Evolutionary conservation across 2,329 filamentous ascomycete genomes (phyloP), one percentile per base, ranked within the genome.

Genomic region (Fusarium abutilonis): DNA sequence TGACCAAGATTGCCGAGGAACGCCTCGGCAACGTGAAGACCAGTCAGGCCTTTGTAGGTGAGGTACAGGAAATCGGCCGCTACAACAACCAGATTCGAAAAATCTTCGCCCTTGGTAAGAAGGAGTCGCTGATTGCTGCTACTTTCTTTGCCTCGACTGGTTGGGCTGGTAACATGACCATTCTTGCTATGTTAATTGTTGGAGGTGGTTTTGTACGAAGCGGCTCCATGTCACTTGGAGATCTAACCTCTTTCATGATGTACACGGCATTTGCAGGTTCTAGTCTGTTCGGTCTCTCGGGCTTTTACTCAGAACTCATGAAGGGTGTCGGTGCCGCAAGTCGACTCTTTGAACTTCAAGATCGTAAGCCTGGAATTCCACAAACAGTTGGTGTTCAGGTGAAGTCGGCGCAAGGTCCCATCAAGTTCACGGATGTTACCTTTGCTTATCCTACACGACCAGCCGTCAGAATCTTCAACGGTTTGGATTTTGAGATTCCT

Each of bases 231-330:
- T 92, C 87, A 8, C 88, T 98, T 43, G 95, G 95, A 68, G 94
- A 99, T 66, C 79, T 99, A 39, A 96, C 95, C 1, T 96, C 93
- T 0, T 99, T 99, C 77, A 85, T 99, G 79, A 98, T 99, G 94
- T 99, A 98, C 76, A 96, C 93, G 4, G 94, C 92, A 4, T 98
- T 88, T 75, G 86, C 87, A 7, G 87, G 87, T 4, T 95, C 91
- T 44, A 96, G 92, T 76, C 85, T 99, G 63, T 97, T 98, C 68
- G 95, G 95, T 4, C 82, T 99, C 2, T 97, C 93, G 4, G 92
- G 91, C 53, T 99, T 99, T 78, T 99, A 97, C 77, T 97, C 93
- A 0, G 95, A 99, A 74, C 83, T 99, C 60, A 99, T 99, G 95
- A 99, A 99, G 77, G 96, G 96, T 38, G 94, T 97, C 4, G 95